Evolutionary conservation across 345 rosid species (phyloP), one percentile per base, ranked within the genome.

Genomic region (Citrus reticulata): DNA sequence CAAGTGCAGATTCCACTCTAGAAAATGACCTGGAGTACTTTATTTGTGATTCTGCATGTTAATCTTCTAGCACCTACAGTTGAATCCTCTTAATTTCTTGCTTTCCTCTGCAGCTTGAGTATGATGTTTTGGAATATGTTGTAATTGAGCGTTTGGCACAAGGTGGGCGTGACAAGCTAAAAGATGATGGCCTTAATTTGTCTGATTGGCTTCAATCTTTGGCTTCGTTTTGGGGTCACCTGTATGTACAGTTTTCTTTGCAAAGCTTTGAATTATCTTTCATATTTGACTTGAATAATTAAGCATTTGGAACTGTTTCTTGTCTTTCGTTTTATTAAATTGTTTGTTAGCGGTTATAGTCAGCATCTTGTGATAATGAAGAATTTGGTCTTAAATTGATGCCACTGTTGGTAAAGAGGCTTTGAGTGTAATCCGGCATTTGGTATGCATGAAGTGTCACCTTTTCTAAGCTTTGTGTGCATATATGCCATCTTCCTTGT

Each of bases 171-270:
- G 98, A 91, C 84, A 96, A 96, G 87, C 90, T 97, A 51, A 97
- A 94, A 86, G 99, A 97, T 76, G 99, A 97, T 76, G 99, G 99
- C 78, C 91, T 97, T 83, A 94, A 97, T 87, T 83, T 97, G 84
- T 97, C 99, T 27, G 99, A 97, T 79, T 97, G 99, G 99, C 98
- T 97, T 79, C 99, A 94, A 76, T 94, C 98, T 1, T 72, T 97
- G 93, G 99, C 99, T 72, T 97, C 99, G 49, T 97, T 97, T 85
- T 97, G 98, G 99, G 99, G 99, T 85, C 99, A 94, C 90, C 90
- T 97, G 99, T 96, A 93, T 78, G 99, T 93, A 55, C 80, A 81
- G 6, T 82, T 81, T 70, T 86, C 83, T 77, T 87, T 68, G 27
- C 62, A 39, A 72, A 40, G 55, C 66, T 84, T 76, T 75, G 20